Percentiles rank a stretch among this genome's conserved stretches.
Conservation (phyloP, 208 protist species). For the Trypanosomatidae sp. region DNA sequence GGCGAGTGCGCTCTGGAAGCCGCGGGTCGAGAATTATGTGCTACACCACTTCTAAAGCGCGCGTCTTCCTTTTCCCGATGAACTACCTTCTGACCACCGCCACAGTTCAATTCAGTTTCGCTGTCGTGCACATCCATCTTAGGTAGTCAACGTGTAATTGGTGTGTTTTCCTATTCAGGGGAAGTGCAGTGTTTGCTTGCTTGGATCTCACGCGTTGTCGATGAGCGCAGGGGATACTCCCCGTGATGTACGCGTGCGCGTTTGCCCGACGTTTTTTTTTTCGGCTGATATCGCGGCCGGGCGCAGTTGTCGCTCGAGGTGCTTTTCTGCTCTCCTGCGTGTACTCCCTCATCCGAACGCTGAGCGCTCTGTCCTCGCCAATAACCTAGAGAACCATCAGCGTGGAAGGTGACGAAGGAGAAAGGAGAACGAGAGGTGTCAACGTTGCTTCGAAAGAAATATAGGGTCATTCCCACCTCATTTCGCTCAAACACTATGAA, state of each 20-base stretch:
- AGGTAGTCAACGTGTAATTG: background rate
- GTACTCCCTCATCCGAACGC: background rate
- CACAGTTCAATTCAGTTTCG: no score
- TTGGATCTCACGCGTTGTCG: background rate
- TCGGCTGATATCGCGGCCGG: background rate
- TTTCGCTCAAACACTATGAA: no score
- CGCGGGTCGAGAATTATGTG: conserved; percentile 8
- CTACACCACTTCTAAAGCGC: conserved; percentile 16
- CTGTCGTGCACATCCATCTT: background rate
- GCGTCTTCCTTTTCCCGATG: background rate
- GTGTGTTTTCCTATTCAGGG: background rate
- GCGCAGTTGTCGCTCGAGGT: background rate
- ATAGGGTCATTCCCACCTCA: background rate
- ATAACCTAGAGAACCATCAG: background rate
- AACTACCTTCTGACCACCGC: no score
- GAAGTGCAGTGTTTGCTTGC: background rate
- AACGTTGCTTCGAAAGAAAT: background rate
- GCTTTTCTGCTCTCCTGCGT: background rate
- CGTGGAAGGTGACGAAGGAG: background rate
- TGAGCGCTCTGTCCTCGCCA: background rate
- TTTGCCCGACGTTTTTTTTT: background rate
- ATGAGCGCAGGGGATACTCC: background rate
- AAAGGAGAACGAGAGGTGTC: background rate
- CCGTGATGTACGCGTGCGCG: background rate
- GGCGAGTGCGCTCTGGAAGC: conserved; percentile 10